A percentile compares a stretch with the other conserved stretches of the same genome.
Evolutionary conservation across 768 basidiomycete species (phyloP).

Genomic region (Rhodotorula paludigena): DNA sequence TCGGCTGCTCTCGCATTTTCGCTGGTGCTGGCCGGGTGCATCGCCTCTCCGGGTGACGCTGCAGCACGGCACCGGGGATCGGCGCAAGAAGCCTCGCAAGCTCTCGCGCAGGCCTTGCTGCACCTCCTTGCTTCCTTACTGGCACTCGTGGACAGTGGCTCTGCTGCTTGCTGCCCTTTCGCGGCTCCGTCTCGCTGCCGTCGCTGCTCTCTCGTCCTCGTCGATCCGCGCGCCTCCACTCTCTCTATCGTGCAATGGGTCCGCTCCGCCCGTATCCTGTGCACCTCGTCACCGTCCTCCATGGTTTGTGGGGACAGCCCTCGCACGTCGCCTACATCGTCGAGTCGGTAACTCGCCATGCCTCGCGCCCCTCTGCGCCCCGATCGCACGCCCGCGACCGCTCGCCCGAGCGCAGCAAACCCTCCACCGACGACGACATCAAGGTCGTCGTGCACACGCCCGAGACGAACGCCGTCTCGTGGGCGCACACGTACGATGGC

Average conservation of each 20-base stretch:
- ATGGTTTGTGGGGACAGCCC: constrained; percentile 76
- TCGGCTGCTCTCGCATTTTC: too few species aligned
- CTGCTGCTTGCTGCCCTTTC: too few species aligned
- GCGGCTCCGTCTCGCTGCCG: too few species aligned
- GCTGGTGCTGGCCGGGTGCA: too few species aligned
- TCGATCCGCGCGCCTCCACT: background rate
- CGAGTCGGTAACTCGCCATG: constrained; percentile 55
- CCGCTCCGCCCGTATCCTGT: background rate
- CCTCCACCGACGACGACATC: too few species aligned
- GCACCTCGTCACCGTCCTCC: constrained; percentile 39
- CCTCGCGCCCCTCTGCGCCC: constrained; percentile 32
- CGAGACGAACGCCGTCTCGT: constrained; percentile 56
- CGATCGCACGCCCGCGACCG: constrained; percentile 27
- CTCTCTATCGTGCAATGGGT: background rate
- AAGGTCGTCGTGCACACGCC: constrained; percentile 62
- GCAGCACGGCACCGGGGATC: too few species aligned
- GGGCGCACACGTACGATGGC: constrained; percentile 66
- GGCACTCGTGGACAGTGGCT: too few species aligned
- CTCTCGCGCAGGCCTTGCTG: too few species aligned
- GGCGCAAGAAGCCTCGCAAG: too few species aligned
- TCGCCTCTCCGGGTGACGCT: too few species aligned
- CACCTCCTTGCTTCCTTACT: too few species aligned
- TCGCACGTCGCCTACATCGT: constrained; percentile 59
- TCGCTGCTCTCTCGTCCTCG: background rate
- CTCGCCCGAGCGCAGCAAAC: constrained; percentile 45